These are phyloP conservation scores for Apophysomyces trapeziformis DNA, from an alignment of 371 early-diverging fungal species.

Conservation along the genomic window DNA sequence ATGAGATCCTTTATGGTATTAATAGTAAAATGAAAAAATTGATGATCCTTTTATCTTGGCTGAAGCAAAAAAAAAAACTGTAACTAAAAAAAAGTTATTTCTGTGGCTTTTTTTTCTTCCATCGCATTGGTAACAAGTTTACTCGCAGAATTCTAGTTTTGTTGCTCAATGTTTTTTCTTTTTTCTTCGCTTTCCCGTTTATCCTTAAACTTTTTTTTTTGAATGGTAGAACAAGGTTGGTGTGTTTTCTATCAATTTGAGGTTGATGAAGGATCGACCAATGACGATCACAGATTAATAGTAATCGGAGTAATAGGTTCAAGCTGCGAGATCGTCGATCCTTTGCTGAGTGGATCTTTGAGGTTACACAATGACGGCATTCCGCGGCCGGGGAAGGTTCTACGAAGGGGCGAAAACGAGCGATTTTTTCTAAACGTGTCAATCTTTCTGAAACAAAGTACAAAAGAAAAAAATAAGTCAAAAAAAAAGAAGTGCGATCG, in stretches of 20 bases:
- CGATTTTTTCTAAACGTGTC: constrained; percentile 12
- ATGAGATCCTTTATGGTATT: no score
- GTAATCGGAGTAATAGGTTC: constrained; percentile 1
- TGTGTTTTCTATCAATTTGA: constrained; percentile 11
- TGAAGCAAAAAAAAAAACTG: no score
- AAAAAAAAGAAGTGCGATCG: neutral
- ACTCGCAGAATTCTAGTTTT: neutral
- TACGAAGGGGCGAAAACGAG: constrained; percentile 10
- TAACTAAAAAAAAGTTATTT: no score
- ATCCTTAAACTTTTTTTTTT: neutral
- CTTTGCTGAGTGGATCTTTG: neutral
- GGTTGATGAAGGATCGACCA: constrained; percentile 10
- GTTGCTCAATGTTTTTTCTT: no score
- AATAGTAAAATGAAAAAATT: no score
- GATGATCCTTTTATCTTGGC: no score
- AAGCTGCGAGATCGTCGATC: constrained; percentile 10
- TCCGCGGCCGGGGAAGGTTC: neutral
- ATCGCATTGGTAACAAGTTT: no score
- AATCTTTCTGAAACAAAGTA: neutral
- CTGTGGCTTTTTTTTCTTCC: no score
- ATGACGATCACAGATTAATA: constrained; percentile 8
- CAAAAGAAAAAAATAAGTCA: no score
- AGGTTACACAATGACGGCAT: constrained; percentile 6
- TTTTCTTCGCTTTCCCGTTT: neutral
- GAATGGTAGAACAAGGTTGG: neutral